Evolutionary conservation across 176 grass and related monocot genomes (phyloP), one percentile per base, ranked within the genome.

Genomic region (Sorghum bicolor): DNA sequence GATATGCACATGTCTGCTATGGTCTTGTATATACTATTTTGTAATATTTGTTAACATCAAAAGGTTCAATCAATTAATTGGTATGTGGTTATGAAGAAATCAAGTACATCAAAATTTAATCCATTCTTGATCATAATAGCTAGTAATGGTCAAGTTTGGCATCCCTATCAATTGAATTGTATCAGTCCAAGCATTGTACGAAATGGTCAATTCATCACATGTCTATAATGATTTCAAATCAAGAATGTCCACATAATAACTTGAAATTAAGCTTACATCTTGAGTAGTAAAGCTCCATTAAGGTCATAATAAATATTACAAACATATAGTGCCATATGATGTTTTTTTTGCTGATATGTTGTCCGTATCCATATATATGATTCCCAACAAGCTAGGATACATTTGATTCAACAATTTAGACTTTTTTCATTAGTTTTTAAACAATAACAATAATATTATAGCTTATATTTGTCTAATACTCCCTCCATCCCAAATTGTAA

Each of bases 141-240:
- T 43, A 2, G 29, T 61, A 70, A 30, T 25, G 36, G 60, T 25
- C 34, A 71, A 48, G 25, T 37, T 12, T 79, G 19, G 4, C 47
- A 58, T 64, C 39, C 15, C 53, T 72, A 30, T 48, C 76, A 86
- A 63, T 72, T 64, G 58, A 29, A 60, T 40, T 22, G 16, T 53
- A 32, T 6, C 30, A 4, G 11, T 40, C 29, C 58, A 40, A 53
- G 40, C 5, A 25, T 40, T 73, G 2, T 24, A 26, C 16, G 68
- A 80, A 80, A 86, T 61, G 8, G 30, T 86, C 84, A 80, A 80
- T 53, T 53, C 32, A 31, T 74, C 84, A 80, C 84, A 80, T 86
- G 77, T 80, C 16, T 74, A 33, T 72, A 50, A 6, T 50, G 13
- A 70, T 78, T 45, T 78, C 2, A 62, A 79, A 64, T 72, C 5